Base-by-base conservation (phyloP, 148 eudicot genomes). In the Suaeda aralocaspica region DNA sequence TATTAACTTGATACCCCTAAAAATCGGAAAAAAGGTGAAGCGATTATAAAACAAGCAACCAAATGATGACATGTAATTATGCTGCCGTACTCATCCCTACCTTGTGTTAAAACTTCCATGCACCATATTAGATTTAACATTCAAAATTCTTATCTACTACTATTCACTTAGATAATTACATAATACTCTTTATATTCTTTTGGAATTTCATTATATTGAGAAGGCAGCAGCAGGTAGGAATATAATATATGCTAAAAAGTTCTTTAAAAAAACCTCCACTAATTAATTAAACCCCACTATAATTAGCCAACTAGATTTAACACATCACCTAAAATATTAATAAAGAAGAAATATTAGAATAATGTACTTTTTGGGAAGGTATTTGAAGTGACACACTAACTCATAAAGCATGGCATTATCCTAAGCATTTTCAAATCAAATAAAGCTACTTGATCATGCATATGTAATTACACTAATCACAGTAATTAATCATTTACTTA, bases 401-500 rank as follows among this genome's bases (percentile, higher is more conserved):
- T 63, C 50, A 41, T 63, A 63, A 22, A 63, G 50, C 4, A 24
- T 63, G 9, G 50, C 50, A 63, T 63, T 63, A 63, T 39, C 31
- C 24, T 41, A 9, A 63, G 31, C 49, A 63, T 41, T 41, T 41
- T 63, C 45, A 21, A 62, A 62, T 39, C 7, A 36, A 36, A n/a
- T n/a, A n/a, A n/a, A n/a, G n/a, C n/a, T n/a, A n/a, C n/a, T n/a
- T n/a, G 46, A 6, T 36, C 39, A 2, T 34, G 36, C 19, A 42
- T 41, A 22, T 1, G 15, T 29, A 7, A 61, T 51, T 41, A 39
- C 9, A 39, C 18, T 72, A 52, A 25, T 62, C 53, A 62, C 39
- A 70, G 49, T 14, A 19, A 46, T 12, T 61, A 52, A 75, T 50
- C 34, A 46, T 42, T 60, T 3, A 77, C 93, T 88, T 84, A 88